phyloP scores from a whole-genome alignment of 305 asterid genomes.

The Solanum hybrid region DNA sequence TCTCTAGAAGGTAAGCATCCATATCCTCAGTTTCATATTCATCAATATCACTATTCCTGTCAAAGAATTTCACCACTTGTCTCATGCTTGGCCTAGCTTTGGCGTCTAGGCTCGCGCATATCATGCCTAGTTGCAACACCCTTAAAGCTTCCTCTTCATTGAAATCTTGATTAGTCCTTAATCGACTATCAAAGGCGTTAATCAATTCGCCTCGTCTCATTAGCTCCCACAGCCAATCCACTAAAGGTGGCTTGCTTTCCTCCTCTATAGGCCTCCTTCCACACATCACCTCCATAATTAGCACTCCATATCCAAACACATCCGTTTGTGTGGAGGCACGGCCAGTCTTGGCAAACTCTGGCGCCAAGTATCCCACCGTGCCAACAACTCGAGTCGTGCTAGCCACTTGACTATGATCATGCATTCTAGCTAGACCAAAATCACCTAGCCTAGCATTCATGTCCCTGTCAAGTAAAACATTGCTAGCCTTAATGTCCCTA shows the following conservation, averaged over 20 bases:
- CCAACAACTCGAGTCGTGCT: slow-evolving; percentile 67
- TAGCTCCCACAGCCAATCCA: slow-evolving; percentile 56
- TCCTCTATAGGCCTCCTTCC: slow-evolving; percentile 56
- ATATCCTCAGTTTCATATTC: slow-evolving; percentile 35
- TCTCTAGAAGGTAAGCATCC: slow-evolving; percentile 37
- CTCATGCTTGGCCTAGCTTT: slow-evolving; percentile 60
- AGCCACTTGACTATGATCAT: slow-evolving; percentile 48
- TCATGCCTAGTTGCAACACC: slow-evolving; percentile 47
- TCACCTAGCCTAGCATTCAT: slow-evolving; percentile 72
- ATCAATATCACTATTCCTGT: slow-evolving; percentile 29
- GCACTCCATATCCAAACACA: slow-evolving; percentile 45
- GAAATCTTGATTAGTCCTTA: slow-evolving; percentile 23
- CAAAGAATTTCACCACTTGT: slow-evolving; percentile 52
- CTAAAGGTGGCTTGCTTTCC: slow-evolving; percentile 39
- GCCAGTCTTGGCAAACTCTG: slow-evolving; percentile 46
- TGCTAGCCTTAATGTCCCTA: slow-evolving; percentile 66
- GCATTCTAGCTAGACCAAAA: slow-evolving; percentile 68
- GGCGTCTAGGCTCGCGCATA: slow-evolving; percentile 47
- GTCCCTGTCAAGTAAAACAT: slow-evolving; percentile 58
- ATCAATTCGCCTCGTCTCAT: slow-evolving; percentile 35
- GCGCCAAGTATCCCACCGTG: slow-evolving; percentile 62
- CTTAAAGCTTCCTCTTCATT: slow-evolving; percentile 37
- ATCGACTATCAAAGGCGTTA: slow-evolving; percentile 27
- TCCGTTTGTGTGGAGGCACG: slow-evolving; percentile 50
- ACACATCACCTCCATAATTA: slow-evolving; percentile 54